phyloP scores from a whole-genome alignment of 192 early-diverging fungal genomes.

The Lunasporangiospora selenospora region DNA sequence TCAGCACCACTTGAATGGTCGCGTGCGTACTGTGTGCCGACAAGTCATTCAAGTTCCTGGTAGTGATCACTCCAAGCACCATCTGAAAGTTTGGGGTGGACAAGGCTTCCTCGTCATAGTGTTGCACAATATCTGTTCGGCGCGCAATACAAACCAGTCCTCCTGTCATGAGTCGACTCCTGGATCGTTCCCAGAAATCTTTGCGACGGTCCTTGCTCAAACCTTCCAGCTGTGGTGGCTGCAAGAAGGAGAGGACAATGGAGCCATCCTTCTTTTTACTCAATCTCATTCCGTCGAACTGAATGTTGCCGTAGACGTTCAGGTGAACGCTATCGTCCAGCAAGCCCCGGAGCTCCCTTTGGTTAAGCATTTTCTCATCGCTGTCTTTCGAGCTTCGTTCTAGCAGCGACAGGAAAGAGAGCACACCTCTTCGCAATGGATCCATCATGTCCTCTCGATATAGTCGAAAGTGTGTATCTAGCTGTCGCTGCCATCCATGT shows the following conservation, averaged over 20 bases:
- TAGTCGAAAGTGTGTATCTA: constrained; percentile 67
- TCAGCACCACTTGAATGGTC: constrained; percentile 32
- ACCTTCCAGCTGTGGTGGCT: constrained; percentile 12
- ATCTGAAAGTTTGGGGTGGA: constrained; percentile 14
- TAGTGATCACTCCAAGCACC: constrained; percentile 51
- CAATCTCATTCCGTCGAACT: constrained; percentile 32
- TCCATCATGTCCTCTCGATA: constrained; percentile 64
- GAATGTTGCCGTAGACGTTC: constrained; percentile 46
- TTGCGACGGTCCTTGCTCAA: constrained; percentile 11
- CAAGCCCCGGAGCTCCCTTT: constrained; percentile 25
- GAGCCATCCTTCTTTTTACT: constrained; percentile 22
- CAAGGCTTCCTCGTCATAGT: background rate
- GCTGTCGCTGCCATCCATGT: constrained; percentile 50
- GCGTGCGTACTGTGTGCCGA: constrained; percentile 10
- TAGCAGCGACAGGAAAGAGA: constrained; percentile 44
- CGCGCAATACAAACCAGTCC: constrained; percentile 52
- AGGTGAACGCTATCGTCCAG: constrained; percentile 38
- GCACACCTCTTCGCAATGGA: constrained; percentile 50
- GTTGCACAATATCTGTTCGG: constrained; percentile 3
- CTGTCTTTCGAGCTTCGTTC: constrained; percentile 5
- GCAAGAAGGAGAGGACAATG: constrained; percentile 31
- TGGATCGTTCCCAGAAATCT: constrained; percentile 55
- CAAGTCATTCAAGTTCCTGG: constrained; percentile 31
- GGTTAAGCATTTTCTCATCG: constrained; percentile 7
- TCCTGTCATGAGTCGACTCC: constrained; percentile 50